These are phyloP conservation scores for Suillus brevipes DNA, from an alignment of 768 basidiomycete genomes.

Conservation along the genomic window DNA sequence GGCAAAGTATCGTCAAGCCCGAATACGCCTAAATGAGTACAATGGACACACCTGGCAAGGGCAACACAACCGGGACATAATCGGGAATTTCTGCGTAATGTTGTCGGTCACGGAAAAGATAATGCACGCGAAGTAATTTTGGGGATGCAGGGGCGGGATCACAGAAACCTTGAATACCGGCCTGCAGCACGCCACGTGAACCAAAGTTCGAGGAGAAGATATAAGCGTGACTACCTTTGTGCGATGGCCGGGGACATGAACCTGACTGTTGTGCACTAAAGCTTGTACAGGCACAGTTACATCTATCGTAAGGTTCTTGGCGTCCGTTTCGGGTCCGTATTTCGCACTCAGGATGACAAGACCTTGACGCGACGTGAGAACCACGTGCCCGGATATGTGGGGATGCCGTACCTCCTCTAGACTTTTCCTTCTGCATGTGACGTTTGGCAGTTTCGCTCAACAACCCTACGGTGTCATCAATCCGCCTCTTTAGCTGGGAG, in stretches of 20 bases:
- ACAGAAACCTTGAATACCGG: constrained; percentile 82
- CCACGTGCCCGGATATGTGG: constrained; percentile 8
- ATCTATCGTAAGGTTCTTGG: constrained; percentile 62
- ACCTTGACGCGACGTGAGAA: constrained; percentile 44
- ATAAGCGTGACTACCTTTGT: constrained; percentile 56
- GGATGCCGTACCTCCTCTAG: constrained; percentile 57
- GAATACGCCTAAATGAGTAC: constrained; percentile 7
- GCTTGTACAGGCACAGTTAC: constrained; percentile 83
- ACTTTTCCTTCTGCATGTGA: constrained; percentile 62
- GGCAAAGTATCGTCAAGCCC: constrained; percentile 13
- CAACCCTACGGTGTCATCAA: constrained; percentile 59
- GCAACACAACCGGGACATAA: constrained; percentile 67
- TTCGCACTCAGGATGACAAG: constrained; percentile 74
- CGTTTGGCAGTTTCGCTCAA: constrained; percentile 68
- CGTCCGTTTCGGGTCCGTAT: constrained; percentile 63
- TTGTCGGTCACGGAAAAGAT: constrained; percentile 68
- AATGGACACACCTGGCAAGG: constrained; percentile 63
- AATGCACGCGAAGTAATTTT: constrained; percentile 72
- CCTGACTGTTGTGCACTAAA: constrained; percentile 73
- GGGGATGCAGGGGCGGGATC: constrained; percentile 76
- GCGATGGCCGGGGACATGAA: constrained; percentile 74
- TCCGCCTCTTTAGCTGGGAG: constrained; percentile 59
- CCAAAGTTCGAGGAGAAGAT: neutral
- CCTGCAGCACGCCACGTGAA: constrained; percentile 36
- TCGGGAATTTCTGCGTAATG: constrained; percentile 82